These are phyloP conservation scores for Clarireedia paspali DNA, from an alignment of 2,329 filamentous ascomycete genomes.

Conservation along the genomic window DNA sequence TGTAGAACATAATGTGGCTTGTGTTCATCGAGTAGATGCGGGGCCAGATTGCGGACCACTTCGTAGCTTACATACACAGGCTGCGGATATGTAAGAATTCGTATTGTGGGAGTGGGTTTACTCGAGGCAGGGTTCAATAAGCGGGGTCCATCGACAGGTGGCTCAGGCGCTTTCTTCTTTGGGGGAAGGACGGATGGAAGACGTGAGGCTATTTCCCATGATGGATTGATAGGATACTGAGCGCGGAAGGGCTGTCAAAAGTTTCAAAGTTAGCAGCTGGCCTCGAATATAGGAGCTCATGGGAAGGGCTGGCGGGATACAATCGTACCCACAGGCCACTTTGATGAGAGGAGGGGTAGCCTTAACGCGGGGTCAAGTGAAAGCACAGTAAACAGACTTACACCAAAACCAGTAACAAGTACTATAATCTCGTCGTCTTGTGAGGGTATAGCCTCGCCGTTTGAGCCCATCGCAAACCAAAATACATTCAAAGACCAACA, in stretches of 20 bases:
- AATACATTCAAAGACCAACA: too few relatives aligned
- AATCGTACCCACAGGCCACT: neutral
- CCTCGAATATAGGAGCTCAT: too few relatives aligned
- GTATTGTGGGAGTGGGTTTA: conserved; percentile 39
- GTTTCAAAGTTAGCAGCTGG: neutral
- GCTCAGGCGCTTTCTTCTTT: conserved; percentile 20
- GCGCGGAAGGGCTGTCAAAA: conserved; percentile 60
- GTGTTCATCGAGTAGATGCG: conserved; percentile 40
- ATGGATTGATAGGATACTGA: conserved; percentile 68
- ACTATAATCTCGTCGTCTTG: conserved; percentile 45
- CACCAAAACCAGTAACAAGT: conserved; percentile 54
- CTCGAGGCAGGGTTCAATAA: conserved; percentile 23
- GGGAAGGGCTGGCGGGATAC: too few relatives aligned
- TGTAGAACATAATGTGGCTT: conserved; percentile 62
- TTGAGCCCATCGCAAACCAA: conserved; percentile 23
- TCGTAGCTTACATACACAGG: conserved; percentile 67
- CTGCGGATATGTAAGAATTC: conserved; percentile 56
- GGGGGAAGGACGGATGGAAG: conserved; percentile 56
- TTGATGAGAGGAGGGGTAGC: neutral
- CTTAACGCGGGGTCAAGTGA: neutral
- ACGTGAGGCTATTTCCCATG: conserved; percentile 65
- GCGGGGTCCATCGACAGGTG: conserved; percentile 11
- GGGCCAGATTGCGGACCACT: conserved; percentile 54
- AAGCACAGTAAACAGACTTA: conserved; percentile 31
- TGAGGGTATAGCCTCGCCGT: neutral